Evolutionary conservation across 345 rosid genomes (phyloP), one percentile per base, ranked within the genome.

Genomic region (Chamaenerion angustifolium): DNA sequence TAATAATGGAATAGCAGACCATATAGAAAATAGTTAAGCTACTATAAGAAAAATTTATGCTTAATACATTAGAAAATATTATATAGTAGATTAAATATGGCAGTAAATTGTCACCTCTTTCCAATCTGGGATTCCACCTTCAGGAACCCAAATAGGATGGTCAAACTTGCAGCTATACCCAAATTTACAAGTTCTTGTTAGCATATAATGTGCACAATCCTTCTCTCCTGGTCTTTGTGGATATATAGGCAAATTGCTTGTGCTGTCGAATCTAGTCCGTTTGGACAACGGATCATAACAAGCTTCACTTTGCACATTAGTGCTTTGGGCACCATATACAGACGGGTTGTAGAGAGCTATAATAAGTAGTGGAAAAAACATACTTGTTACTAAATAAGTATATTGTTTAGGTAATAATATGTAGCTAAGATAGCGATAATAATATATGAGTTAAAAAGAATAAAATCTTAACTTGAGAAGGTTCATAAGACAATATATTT

Each of bases 101-200:
- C 52, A 73, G 68, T 78, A 81, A 78, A 73, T 67, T 64, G 72
- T 90, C 98, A 90, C 98, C 98, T 90, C 98, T 90, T 86, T 90
- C 98, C 95, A 90, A 83, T 83, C 88, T 74, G 95, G 95, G 84
- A 90, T 90, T 76, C 98, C 98, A 64, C 95, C 98, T 61, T 81
- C 98, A 14, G 98, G 95, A 83, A 90, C 98, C 98, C 98, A 86
- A 86, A 86, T 59, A 75, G 98, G 98, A 81, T 90, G 98, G 78
- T 90, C 95, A 83, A 83, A 90, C 80, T 73, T 90, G 95, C 98
- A 90, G 92, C 73, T 79, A 59, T 76, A 86, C 75, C 95, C 98
- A 81, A 77, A 90, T 71, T 86, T 90, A 90, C 98, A 90, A 56
- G 94, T 81, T 77, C 98, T 76, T 52, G 98, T 86, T 63, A 76